A percentile compares a stretch with the other conserved stretches of the same genome.
Evolutionary conservation across 1,284 basidiomycete species (phyloP).

Genomic region (Dichomitus squalens): DNA sequence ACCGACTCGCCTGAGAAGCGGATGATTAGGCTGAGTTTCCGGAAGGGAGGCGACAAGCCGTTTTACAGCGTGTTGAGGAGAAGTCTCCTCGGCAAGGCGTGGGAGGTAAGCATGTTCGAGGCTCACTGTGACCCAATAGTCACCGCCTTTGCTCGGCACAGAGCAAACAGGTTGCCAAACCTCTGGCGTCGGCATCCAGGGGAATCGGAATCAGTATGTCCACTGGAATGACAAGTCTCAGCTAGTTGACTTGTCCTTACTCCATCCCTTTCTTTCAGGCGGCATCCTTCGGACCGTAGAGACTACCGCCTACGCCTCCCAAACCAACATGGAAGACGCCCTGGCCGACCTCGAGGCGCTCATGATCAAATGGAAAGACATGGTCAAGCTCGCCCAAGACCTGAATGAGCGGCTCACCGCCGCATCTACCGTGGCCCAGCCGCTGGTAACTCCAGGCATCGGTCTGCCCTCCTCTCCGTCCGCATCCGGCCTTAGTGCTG

Average conservation of each 20-base stretch:
- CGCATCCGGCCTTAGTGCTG: conserved; percentile 3
- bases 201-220: conserved; percentile 57
- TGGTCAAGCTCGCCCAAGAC: conserved; percentile 88
- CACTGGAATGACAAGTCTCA: neutral
- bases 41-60: conserved; percentile 86
- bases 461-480: conserved; percentile 10
- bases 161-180: conserved; percentile 9
- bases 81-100: conserved; percentile 77
- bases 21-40: conserved; percentile 82
- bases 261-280: conserved; percentile 46
- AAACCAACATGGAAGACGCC: conserved; percentile 76
- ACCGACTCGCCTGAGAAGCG: conserved; percentile 29
- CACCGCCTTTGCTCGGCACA: neutral
- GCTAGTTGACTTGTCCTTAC: neutral
- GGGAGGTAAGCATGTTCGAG: conserved; percentile 60
- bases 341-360: conserved; percentile 90
- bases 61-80: conserved; percentile 85
- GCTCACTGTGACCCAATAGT: neutral
- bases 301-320: conserved; percentile 63
- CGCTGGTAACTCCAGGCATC: conserved; percentile 20
- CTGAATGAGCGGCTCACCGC: conserved; percentile 84
- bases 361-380: conserved; percentile 91
- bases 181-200: conserved; percentile 12
- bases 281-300: conserved; percentile 79
- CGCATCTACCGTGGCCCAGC: conserved; percentile 41